Evolutionary conservation across 208 protist species (phyloP).

Genomic region (Pavlovales sp.): DNA sequence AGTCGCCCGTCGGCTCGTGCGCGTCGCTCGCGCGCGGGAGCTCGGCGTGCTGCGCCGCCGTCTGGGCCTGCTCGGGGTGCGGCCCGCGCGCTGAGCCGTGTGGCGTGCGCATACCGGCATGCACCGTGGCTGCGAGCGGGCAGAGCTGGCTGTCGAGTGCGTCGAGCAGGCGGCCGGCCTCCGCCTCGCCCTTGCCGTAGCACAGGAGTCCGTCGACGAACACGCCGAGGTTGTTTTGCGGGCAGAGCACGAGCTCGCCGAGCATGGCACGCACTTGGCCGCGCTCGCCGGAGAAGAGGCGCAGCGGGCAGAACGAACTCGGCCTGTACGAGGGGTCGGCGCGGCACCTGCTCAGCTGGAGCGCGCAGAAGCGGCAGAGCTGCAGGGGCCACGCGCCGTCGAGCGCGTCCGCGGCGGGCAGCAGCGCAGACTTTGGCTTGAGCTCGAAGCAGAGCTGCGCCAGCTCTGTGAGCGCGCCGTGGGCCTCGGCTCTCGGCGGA

Average conservation of each 20-base stretch:
- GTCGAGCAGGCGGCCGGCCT: neutral
- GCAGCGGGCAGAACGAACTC: neutral
- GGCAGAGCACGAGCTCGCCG: neutral
- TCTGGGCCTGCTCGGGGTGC: no score
- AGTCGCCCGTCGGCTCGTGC: no score
- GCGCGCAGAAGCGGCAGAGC: neutral
- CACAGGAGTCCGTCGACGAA: neutral
- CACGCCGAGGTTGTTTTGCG: neutral
- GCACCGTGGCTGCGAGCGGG: no score
- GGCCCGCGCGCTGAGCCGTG: no score
- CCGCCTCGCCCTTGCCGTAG: neutral
- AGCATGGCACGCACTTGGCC: neutral
- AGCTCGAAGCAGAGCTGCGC: neutral
- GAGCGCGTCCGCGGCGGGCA: neutral
- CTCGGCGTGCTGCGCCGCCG: no score
- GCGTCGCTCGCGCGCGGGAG: no score
- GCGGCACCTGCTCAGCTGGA: neutral
- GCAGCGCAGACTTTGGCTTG: neutral
- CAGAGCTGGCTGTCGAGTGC: neutral
- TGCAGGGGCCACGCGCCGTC: neutral
- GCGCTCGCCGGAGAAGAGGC: neutral
- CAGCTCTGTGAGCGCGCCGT: no score
- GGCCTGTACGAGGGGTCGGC: neutral
- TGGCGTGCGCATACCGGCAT: no score
- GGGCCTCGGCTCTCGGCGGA: no score